Evolutionary conservation across 106 monocot species (phyloP).

Genomic region (Dendrobium chrysotoxum): DNA sequence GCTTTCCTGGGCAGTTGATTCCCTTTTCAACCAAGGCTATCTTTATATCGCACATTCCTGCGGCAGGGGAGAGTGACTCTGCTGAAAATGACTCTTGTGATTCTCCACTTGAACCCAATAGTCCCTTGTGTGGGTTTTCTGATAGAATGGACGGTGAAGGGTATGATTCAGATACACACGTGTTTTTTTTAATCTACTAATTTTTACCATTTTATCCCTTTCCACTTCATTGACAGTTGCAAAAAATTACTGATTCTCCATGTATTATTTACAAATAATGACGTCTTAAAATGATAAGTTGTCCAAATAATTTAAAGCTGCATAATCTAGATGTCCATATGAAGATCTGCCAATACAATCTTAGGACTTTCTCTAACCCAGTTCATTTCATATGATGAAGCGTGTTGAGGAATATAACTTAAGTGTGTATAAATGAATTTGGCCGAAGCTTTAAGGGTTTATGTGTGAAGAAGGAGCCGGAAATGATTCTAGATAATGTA

Average conservation of each 20-base stretch:
- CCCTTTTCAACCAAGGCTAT: slow-evolving; percentile 91
- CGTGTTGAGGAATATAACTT: neutral
- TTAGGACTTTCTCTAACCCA: neutral
- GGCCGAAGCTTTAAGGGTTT: neutral
- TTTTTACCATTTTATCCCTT: neutral
- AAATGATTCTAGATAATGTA: neutral
- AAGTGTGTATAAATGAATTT: neutral
- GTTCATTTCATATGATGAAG: neutral
- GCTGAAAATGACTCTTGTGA: slow-evolving; percentile 99
- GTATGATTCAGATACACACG: slow-evolving; percentile 21
- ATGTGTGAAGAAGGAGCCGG: neutral
- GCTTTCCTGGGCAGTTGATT: slow-evolving; percentile 93
- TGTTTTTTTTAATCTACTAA: neutral
- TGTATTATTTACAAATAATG: neutral
- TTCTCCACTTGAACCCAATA: slow-evolving; percentile 99
- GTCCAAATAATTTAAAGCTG: neutral
- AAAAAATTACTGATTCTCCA: neutral
- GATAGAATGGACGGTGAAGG: slow-evolving; percentile 55
- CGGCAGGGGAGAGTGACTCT: slow-evolving; percentile 92
- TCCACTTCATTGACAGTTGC: neutral
- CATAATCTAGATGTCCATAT: neutral
- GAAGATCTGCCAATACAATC: neutral
- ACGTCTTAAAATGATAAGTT: neutral
- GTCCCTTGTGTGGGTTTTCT: slow-evolving; percentile 69
- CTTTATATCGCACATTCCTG: slow-evolving; percentile 75